Base-by-base conservation (phyloP, 129 eudicot genomes). In the Flaveria bidentis region DNA sequence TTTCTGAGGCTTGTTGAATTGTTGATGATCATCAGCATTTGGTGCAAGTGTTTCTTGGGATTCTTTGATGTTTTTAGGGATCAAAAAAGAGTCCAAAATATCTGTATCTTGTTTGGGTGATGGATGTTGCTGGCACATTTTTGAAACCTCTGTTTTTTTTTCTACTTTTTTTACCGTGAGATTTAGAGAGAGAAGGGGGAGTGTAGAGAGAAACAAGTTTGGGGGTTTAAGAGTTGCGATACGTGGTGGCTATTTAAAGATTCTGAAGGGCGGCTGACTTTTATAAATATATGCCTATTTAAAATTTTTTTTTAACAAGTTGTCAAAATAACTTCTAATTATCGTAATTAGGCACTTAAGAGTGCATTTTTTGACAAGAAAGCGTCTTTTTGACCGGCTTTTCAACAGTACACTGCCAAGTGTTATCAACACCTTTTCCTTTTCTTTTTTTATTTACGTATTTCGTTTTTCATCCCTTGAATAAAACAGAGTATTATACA, bases 81-180 rank as follows among this genome's bases (percentile, higher is more conserved):
- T 42, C 11, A 78, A 17, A 25, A 82, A 47, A 9, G 56, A 72
- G 58, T 61, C 61, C 6, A 69, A 80, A 5, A 80, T 74, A 58
- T 80, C 62, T 56, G 79, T 25, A 11, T 17, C 62, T 70, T 81
- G 71, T 73, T 83, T 74, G 78, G 84, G 46, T 69, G 87, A 82
- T 26, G 88, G 47, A 30, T 83, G 52, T 76, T 58, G 88, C 62
- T 84, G 83, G 76, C 94, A 89, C 94, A 89, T 89, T 81, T 83
- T 77, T 73, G 66, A 72, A 73, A 26, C 73, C 74, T 85, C 72
- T 75, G 60, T 69, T 30, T 66, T 20, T 20, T 46, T 49, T 62
- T 15, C 13, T 47, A 2, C 26, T 20, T 52, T 23, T 23, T 76
- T 51, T 66, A 51, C 28, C 23, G 49, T 71, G 45, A 47, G 17